Evolutionary conservation across 2,329 filamentous ascomycete genomes (phyloP).

Genomic region (Aureobasidium namibiae): DNA sequence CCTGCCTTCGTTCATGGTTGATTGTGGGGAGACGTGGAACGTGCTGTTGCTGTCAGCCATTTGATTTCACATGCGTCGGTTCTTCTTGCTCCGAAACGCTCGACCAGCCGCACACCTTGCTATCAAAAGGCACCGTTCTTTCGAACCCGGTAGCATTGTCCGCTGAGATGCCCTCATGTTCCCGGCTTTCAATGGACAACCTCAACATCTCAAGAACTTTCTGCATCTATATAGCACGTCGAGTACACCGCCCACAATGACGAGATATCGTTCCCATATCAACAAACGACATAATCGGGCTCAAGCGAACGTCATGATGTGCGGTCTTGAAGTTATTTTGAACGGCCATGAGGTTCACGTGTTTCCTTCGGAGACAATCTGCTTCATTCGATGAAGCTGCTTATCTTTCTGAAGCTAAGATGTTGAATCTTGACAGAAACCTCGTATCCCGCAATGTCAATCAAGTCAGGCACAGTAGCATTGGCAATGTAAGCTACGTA

Average conservation of each 20-base stretch:
- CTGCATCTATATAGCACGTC: neutral
- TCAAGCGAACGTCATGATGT: neutral
- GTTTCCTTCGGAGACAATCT: too few relatives aligned
- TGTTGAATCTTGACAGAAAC: neutral
- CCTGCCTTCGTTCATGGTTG: neutral
- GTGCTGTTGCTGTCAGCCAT: neutral
- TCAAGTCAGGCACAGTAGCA: neutral
- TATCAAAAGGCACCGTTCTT: neutral
- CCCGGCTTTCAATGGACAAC: neutral
- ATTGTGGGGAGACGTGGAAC: conserved; percentile 1
- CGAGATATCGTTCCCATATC: neutral
- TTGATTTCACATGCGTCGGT: conserved; percentile 6
- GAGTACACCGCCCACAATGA: neutral
- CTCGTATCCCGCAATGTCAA: neutral
- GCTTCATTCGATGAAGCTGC: neutral
- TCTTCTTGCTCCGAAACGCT: neutral
- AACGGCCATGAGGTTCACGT: too few relatives aligned
- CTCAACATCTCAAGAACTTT: neutral
- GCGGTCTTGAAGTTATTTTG: too few relatives aligned
- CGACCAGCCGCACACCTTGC: neutral
- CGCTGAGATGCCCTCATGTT: neutral
- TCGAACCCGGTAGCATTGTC: neutral
- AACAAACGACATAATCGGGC: neutral
- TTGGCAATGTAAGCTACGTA: neutral
- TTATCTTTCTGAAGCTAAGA: neutral